Evolutionary conservation across 805 yeast species (phyloP).

Genomic region (Starmerella bacillaris): DNA sequence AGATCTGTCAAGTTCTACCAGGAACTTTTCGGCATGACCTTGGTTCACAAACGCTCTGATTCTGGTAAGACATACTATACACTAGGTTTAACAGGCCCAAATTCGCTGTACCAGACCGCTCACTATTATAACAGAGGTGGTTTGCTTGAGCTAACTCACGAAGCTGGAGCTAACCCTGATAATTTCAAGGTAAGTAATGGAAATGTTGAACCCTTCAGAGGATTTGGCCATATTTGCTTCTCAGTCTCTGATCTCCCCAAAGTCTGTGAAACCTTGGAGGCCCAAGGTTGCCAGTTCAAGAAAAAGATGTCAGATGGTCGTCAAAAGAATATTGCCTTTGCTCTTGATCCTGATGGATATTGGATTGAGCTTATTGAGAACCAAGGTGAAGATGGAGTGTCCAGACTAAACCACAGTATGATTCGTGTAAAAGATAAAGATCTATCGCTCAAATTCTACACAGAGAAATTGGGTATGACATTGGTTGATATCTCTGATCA

Average conservation of each 20-base stretch:
- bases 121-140: conserved; percentile 36
- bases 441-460: conserved; percentile 60
- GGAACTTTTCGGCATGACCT: conserved; percentile 54
- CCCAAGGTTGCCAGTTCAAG: conserved; percentile 53
- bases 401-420: conserved; percentile 76
- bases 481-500: conserved; percentile 38
- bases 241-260: conserved; percentile 62
- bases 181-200: conserved; percentile 55
- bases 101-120: conserved; percentile 23
- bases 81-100: conserved; percentile 37
- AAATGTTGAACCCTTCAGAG: conserved; percentile 65
- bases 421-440: conserved; percentile 75
- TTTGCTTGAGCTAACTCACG: conserved; percentile 66
- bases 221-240: conserved; percentile 87
- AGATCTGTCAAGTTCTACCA: conserved; percentile 55
- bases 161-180: conserved; percentile 44
- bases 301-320: conserved; percentile 80
- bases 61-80: conserved; percentile 50
- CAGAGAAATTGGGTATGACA: conserved; percentile 64
- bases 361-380: conserved; percentile 82
- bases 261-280: conserved; percentile 41
- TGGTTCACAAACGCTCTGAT: conserved; percentile 37
- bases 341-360: conserved; percentile 87
- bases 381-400: conserved; percentile 18
- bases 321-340: conserved; percentile 84